phyloP scores from a whole-genome alignment of 75 land plant species.

The Isoetes taiwanensis region DNA sequence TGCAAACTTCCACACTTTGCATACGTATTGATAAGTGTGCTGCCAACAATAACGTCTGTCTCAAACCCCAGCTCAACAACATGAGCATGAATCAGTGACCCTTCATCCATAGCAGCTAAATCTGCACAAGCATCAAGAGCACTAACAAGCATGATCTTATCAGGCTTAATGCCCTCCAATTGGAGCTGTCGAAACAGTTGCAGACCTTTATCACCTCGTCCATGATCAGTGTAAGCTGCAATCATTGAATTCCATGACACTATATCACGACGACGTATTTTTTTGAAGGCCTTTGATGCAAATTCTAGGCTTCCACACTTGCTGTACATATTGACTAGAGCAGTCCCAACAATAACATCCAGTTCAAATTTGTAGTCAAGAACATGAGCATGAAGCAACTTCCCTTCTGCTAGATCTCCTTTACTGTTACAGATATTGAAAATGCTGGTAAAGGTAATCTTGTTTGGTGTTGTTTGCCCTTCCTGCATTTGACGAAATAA shows the following conservation, averaged over 20 bases:
- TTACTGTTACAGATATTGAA: constrained; percentile 25
- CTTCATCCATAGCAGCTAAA: background rate
- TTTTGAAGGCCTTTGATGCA: constrained; percentile 40
- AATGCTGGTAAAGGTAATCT: constrained; percentile 28
- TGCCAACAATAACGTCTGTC: background rate
- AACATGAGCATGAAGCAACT: constrained; percentile 31
- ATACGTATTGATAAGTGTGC: background rate
- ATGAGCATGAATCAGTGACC: background rate
- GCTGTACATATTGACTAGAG: constrained; percentile 46
- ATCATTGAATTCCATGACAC: constrained; percentile 62
- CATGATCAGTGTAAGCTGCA: constrained; percentile 28
- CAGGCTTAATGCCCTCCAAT: constrained; percentile 25
- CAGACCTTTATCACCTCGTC: constrained; percentile 19
- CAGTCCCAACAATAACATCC: constrained; percentile 33
- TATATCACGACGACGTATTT: constrained; percentile 30
- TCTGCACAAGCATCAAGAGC: constrained; percentile 12
- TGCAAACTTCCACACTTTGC: background rate
- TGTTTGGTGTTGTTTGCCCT: constrained; percentile 5
- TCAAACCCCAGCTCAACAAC: background rate
- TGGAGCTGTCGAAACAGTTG: constrained; percentile 25
- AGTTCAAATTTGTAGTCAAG: constrained; percentile 7
- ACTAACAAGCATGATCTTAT: constrained; percentile 37
- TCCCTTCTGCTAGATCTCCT: constrained; percentile 24
- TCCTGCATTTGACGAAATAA: constrained; percentile 10
- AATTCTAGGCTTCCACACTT: constrained; percentile 44